Base-by-base conservation (phyloP, 352 stramenopile species). In the Globisporangium camurandrum region DNA sequence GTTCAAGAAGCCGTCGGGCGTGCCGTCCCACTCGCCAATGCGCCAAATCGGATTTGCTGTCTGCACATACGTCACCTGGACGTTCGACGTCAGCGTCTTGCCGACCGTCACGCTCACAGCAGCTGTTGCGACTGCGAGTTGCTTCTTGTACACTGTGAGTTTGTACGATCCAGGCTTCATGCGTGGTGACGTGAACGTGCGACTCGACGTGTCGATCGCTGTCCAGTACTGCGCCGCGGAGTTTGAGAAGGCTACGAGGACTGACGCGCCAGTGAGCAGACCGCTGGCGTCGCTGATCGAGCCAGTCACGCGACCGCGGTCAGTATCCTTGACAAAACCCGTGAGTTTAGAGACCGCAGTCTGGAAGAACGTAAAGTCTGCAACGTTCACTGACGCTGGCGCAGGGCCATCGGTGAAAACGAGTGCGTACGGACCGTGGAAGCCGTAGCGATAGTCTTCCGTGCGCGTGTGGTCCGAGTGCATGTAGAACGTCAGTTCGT, bases 401-500 rank as follows among this genome's bases (percentile, higher is more conserved):
- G 61, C 57, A 0, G 57, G 47, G 11, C 67, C 65, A n/a, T 59
- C 65, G 0, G 66, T 81, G 46, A 80, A 53, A 27, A 63, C 62
- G 10, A 81, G 51, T 5, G 69, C 62, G 49, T 75, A 81, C 3
- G 69, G 69, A 1, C 69, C 69, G 55, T 81, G 61, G 49, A 81
- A 77, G 19, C 69, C 69, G 46, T 68, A 75, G 37, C 69, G 69
- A 51, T 81, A 81, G 40, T 71, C 64, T 19, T 77, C 69, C 1
- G 61, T 81, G 40, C 64, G 67, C 9, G 69, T 81, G 53, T 81
- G 69, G 41, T 81, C 69, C 57, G 69, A 81, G 47, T 75, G 71
- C 69, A 81, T 77, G 59, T 81, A 81, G 52, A 81, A 75, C 49
- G 61, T 61, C 26, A 81, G 62, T 49, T 81, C 69, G 28, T 80